A percentile compares a stretch with the other conserved stretches of the same genome.
phyloP scores from a whole-genome alignment of 805 yeast genomes.

The Lipomyces sp. region DNA sequence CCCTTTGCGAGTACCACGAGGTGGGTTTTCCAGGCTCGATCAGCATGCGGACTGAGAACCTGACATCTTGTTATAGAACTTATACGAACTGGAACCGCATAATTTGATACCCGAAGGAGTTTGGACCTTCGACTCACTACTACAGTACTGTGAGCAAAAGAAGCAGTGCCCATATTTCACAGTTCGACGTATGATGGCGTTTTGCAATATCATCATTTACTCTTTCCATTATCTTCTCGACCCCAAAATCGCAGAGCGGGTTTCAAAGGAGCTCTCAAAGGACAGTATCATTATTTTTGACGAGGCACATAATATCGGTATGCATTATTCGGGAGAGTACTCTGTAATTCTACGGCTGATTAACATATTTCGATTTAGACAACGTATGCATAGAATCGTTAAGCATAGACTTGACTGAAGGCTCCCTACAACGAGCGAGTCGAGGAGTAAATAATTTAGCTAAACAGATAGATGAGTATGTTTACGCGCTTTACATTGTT shows the following conservation, averaged over 20 bases:
- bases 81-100: slow-evolving; percentile 82
- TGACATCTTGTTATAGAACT: slow-evolving; percentile 41
- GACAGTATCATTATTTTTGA: slow-evolving; percentile 94
- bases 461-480: slow-evolving; percentile 66
- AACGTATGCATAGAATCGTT: slow-evolving; percentile 96
- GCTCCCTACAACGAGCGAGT: slow-evolving; percentile 78
- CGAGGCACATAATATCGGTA: slow-evolving; percentile 93
- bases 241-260: slow-evolving; percentile 96
- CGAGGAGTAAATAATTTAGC: slow-evolving; percentile 78
- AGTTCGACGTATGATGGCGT: slow-evolving; percentile 81
- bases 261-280: slow-evolving; percentile 83
- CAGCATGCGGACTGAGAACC: not conserved
- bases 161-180: slow-evolving; percentile 96
- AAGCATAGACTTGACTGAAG: slow-evolving; percentile 88
- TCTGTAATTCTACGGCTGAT: too few species aligned
- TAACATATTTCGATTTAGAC: slow-evolving; percentile 37
- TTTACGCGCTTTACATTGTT: too few species aligned
- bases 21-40: not conserved
- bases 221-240: slow-evolving; percentile 94
- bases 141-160: slow-evolving; percentile 69
- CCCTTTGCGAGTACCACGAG: slow-evolving; percentile 85
- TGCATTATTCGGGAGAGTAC: not conserved
- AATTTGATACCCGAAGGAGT: slow-evolving; percentile 90
- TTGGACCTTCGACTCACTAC: slow-evolving; percentile 82
- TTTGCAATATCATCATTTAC: slow-evolving; percentile 90